These are phyloP conservation scores for Boletus insuetus DNA, from an alignment of 768 basidiomycete genomes.

Conservation along the genomic window DNA sequence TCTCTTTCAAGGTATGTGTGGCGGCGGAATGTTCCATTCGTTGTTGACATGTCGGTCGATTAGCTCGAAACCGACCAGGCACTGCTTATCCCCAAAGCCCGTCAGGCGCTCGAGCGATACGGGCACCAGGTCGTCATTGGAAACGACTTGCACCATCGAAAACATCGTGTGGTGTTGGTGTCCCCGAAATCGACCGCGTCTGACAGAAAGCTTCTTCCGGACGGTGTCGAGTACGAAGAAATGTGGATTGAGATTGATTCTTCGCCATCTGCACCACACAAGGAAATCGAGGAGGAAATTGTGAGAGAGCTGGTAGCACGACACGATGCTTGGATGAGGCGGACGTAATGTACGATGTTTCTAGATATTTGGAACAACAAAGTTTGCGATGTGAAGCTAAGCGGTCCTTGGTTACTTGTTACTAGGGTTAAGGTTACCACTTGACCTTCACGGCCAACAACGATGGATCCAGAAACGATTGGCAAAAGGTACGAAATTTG, in stretches of 20 bases:
- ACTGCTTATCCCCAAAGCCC: conserved; percentile 88
- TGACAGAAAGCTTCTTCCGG: conserved; percentile 6
- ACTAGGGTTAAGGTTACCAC: conserved; percentile 17
- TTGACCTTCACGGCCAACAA: conserved; percentile 4
- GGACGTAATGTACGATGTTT: neutral
- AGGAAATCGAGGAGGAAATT: conserved; percentile 95
- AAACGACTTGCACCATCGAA: conserved; percentile 89
- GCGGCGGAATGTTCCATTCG: neutral
- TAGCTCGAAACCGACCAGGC: conserved; percentile 90
- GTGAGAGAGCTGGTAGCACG: conserved; percentile 68
- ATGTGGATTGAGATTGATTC: conserved; percentile 64
- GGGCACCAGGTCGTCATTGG: conserved; percentile 98
- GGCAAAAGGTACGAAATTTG: conserved; percentile 13
- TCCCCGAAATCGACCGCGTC: conserved; percentile 41
- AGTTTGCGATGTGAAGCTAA: neutral
- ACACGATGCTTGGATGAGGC: conserved; percentile 67
- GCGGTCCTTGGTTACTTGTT: neutral
- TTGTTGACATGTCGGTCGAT: conserved; percentile 2
- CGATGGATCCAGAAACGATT: conserved; percentile 9
- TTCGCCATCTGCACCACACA: conserved; percentile 34
- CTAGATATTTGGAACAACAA: too few relatives aligned
- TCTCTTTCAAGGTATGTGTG: conserved; percentile 89
- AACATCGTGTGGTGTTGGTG: conserved; percentile 91
- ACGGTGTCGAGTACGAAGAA: conserved; percentile 44
- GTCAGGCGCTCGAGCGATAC: conserved; percentile 84